phyloP scores from a whole-genome alignment of 176 grass and related monocot genomes.

The Sorghum bicolor region DNA sequence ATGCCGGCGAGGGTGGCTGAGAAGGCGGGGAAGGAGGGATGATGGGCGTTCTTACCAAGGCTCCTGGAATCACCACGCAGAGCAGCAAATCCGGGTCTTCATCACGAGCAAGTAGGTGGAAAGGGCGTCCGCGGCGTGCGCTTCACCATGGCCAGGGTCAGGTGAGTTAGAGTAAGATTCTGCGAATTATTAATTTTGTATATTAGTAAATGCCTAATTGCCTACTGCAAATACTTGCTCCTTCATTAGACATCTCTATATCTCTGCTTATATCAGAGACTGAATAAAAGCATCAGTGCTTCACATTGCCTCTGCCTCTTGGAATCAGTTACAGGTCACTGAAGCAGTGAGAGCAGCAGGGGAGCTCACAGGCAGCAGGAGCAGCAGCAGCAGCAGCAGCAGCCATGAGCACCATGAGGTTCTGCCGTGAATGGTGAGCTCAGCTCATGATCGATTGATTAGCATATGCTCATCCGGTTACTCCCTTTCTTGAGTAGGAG shows the following conservation, averaged over 20 bases:
- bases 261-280: neutral
- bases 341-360: neutral
- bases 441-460: neutral
- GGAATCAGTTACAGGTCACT: neutral
- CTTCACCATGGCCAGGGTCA: too few species aligned
- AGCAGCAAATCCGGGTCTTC: too few species aligned
- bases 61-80: too few species aligned
- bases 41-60: too few species aligned
- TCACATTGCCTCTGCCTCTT: neutral
- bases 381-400: neutral
- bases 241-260: neutral
- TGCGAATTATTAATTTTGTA: too few species aligned
- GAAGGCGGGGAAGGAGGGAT: too few species aligned
- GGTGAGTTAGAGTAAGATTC: too few species aligned
- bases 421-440: constrained; percentile 42
- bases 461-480: neutral
- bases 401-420: constrained; percentile 30
- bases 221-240: neutral
- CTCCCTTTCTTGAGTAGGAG: neutral
- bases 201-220: neutral
- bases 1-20: too few species aligned
- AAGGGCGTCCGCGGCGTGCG: too few species aligned
- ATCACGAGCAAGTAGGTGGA: too few species aligned
- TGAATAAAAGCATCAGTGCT: neutral
- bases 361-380: neutral